Base-by-base conservation (phyloP, 306 rosid species). In the Alnus glutinosa region DNA sequence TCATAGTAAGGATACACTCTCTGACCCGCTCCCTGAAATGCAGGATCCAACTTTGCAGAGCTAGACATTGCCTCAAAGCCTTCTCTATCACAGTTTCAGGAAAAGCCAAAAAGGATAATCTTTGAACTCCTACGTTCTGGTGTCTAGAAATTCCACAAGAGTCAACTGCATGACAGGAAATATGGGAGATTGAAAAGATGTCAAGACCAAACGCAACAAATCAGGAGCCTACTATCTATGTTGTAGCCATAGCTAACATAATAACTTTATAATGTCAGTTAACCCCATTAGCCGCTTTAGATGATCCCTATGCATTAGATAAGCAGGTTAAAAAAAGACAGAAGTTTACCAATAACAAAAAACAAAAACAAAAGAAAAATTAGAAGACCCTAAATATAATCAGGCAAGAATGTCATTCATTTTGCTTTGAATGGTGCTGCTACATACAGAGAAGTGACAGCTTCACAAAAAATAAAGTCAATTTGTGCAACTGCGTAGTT, bases 21-120 rank as follows among this genome's bases (percentile, higher is more conserved):
- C 84, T 96, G 99, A 78, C 99, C 99, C 58, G 86, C 96, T 77
- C 97, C 97, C 87, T 96, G 99, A 89, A 96, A 93, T 74, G 99
- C 99, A 70, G 96, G 98, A 85, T 96, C 99, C 91, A 91, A 87
- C 88, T 96, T 96, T 52, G 93, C 79, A 51, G 99, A 80, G 86
- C 93, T 90, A 78, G 99, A 88, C 99, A 96, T 96, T 79, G 89
- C 91, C 83, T 79, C 74, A 76, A 80, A 66, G 73, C 83, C 79
- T 77, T 79, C 82, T 80, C 85, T 74, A 74, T 62, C 63, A 67
- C 77, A 54, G 79, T 67, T 75, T 73, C 81, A 67, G 90, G 30
- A 80, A 80, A 78, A 69, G 82, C 76, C 79, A 79, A 55, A 61
- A 66, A 51, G 59, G 15, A 54, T 36, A 71, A 39, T 55, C 34